Percentiles rank a stretch among this genome's conserved stretches.
Evolutionary conservation across 345 rosid species (phyloP).

Genomic region (Microcos paniculata): DNA sequence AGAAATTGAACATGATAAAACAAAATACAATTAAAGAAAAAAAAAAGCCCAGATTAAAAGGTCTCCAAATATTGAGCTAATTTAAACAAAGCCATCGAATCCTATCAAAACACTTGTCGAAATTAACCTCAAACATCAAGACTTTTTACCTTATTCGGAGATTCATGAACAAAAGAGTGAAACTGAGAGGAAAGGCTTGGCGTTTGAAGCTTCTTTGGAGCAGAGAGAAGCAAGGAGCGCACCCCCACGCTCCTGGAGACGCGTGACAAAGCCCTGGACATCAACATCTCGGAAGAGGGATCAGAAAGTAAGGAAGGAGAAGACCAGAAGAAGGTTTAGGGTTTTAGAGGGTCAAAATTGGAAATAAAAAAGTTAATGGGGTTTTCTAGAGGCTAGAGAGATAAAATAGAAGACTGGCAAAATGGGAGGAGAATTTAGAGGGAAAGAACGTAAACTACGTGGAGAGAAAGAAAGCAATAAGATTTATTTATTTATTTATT

Average conservation of each 20-base stretch:
- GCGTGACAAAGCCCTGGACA: conserved; percentile 54
- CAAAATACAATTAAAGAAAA: background rate
- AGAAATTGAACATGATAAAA: conserved; percentile 6
- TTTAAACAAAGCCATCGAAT: conserved; percentile 33
- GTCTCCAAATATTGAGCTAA: background rate
- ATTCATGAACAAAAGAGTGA: conserved; percentile 35
- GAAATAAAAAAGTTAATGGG: background rate
- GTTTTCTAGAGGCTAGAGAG: background rate
- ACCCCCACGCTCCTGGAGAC: conserved; percentile 45
- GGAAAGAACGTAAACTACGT: conserved; percentile 14
- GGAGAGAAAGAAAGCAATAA: conserved; percentile 34
- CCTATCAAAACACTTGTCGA: conserved; percentile 39
- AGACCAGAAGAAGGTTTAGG: background rate
- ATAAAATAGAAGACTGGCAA: no score
- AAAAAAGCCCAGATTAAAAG: background rate
- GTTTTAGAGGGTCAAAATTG: background rate
- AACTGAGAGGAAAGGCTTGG: conserved; percentile 35
- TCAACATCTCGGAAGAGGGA: conserved; percentile 40
- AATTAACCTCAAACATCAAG: background rate
- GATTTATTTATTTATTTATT: background rate
- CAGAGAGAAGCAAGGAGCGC: conserved; percentile 42
- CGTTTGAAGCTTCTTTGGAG: conserved; percentile 34
- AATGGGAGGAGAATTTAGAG: background rate
- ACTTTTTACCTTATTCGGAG: conserved; percentile 39
- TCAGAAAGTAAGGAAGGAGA: background rate